These are phyloP conservation scores for Lepidium aucheri DNA, from an alignment of 345 rosid species.

Conservation along the genomic window DNA sequence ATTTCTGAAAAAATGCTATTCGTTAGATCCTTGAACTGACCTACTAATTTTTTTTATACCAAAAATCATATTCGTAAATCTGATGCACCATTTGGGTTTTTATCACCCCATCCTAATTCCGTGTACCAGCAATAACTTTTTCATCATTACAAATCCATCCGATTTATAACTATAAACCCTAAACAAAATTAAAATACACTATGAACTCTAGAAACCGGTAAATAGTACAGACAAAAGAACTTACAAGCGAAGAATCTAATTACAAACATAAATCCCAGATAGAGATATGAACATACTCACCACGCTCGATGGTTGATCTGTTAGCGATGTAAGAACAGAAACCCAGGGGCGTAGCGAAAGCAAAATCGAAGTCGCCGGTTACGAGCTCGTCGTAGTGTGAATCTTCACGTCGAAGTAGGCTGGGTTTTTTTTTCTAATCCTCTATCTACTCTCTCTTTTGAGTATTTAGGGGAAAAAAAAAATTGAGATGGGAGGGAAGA, in stretches of 20 bases:
- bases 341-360: constrained; percentile 4
- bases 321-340: background rate
- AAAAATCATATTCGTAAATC: background rate
- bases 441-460: background rate
- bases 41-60: background rate
- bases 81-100: background rate
- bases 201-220: constrained; percentile 7
- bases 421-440: background rate
- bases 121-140: background rate
- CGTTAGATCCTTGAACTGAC: constrained; percentile 12
- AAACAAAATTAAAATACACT: no score
- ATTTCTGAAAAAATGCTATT: constrained; percentile 17
- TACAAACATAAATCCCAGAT: background rate
- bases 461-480: background rate
- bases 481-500: constrained; percentile 23
- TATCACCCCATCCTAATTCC: background rate
- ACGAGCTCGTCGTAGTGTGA: constrained; percentile 12
- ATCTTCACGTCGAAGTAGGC: constrained; percentile 3
- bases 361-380: background rate
- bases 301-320: constrained; percentile 1
- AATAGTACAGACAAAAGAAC: background rate
- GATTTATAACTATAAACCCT: background rate
- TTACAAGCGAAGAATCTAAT: background rate
- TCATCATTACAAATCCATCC: background rate
- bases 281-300: constrained; percentile 6